These are phyloP conservation scores for Articulospora tetracladia DNA, from an alignment of 495 filamentous ascomycete species.

Conservation along the genomic window DNA sequence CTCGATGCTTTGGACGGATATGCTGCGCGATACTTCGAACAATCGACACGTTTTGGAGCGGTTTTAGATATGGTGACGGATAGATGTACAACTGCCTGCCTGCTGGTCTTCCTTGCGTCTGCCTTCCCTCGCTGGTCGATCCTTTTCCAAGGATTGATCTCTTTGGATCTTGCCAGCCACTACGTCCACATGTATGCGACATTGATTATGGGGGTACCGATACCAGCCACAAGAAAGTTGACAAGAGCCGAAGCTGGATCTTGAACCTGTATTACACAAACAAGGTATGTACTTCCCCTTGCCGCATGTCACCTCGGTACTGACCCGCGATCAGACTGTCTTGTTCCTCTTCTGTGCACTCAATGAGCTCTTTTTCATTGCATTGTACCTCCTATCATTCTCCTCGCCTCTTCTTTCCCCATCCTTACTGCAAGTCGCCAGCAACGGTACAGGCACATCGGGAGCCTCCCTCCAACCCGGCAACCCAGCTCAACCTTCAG, in stretches of 20 bases:
- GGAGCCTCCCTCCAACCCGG: constrained; percentile 59
- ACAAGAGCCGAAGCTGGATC: constrained; percentile 70
- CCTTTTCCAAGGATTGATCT: constrained; percentile 89
- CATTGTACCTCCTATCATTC: constrained; percentile 96
- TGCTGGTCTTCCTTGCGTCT: constrained; percentile 88
- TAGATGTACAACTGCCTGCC: constrained; percentile 89
- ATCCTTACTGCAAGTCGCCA: constrained; percentile 58
- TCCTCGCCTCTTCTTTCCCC: constrained; percentile 81
- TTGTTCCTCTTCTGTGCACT: constrained; percentile 86
- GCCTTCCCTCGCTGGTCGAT: constrained; percentile 92
- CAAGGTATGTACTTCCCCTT: constrained; percentile 53
- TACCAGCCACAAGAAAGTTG: constrained; percentile 91
- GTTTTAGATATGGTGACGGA: constrained; percentile 98
- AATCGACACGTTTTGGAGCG: constrained; percentile 91
- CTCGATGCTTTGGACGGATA: constrained; percentile 92
- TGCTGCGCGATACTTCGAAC: constrained; percentile 81
- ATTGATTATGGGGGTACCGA: constrained; percentile 72
- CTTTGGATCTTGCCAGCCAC: constrained; percentile 88
- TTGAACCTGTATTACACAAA: constrained; percentile 96
- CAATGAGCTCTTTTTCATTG: constrained; percentile 97
- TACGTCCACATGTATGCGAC: constrained; percentile 99
- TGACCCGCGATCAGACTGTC: constrained; percentile 57
- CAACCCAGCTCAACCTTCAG: constrained; percentile 58
- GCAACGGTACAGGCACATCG: constrained; percentile 37
- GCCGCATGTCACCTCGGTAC: constrained; percentile 1